Evolutionary conservation across 257 asterid species (phyloP), one percentile per base, ranked within the genome.

Genomic region (Eucommia ulmoides): DNA sequence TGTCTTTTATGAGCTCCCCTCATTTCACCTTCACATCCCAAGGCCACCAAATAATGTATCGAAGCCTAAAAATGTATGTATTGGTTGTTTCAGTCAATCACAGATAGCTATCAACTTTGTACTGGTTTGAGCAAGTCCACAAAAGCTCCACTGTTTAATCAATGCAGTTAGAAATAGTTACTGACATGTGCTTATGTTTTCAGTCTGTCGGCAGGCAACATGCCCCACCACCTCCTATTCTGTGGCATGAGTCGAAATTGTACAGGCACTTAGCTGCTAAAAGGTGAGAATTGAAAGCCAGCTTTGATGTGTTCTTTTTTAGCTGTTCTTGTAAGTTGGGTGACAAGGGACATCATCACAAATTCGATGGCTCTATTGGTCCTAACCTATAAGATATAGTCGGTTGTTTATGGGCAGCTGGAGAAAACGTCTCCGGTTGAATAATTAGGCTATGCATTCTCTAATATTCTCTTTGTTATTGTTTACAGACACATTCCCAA

Each of bases 11-110:
- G 65, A 74, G 54, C 33, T 22, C 61, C 91, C 84, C 16, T 33
- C 60, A 14, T 57, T 58, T 69, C 84, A 74, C 72, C 61, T 76
- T 59, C 91, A 80, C 65, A 62, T 74, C 52, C 47, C 82, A 38
- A 66, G 65, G 45, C 70, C 66, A 51, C 76, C 75, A 14, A 49
- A 51, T 48, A 84, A 82, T 59, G 80, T 76, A 41, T 56, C 1
- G 47, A 35, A 66, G 62, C 82, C 73, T 59, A 45, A 10, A 61
- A 66, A 71, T 84, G 89, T 74, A 65, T n/a, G 55, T 25, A 19
- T 19, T 19, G 14, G 29, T 38, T 14, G n/a, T 35, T 20, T 10
- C 38, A 29, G 8, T 29, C 38, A 29, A 29, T 17, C 24, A 49
- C 21, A n/a, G 23, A 33, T 9, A 26, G 10, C 2, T 24, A 19